Conservation (phyloP, 179 eudicot species). For the Silene vulgaris region DNA sequence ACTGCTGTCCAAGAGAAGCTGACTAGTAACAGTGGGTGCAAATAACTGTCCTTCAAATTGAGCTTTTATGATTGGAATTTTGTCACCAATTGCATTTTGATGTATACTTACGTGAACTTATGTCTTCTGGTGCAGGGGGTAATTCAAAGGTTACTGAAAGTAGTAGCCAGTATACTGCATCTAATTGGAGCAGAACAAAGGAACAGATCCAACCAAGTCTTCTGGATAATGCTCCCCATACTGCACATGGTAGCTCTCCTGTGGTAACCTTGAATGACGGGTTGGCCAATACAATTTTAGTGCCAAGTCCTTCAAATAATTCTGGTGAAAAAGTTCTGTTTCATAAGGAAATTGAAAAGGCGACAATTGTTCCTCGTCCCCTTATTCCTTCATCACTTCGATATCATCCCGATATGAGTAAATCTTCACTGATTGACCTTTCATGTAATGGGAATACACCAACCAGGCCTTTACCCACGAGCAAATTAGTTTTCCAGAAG, state of each 20-base stretch:
- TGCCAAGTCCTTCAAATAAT: slow-evolving; percentile 24
- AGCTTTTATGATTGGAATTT: slow-evolving; percentile 16
- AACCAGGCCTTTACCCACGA: slow-evolving; percentile 18
- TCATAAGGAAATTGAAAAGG: slow-evolving; percentile 23
- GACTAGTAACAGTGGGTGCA: slow-evolving; percentile 38
- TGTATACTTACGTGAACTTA: slow-evolving; percentile 5
- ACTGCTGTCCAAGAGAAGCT: slow-evolving; percentile 31
- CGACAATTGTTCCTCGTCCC: slow-evolving; percentile 19
- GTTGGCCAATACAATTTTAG: slow-evolving; percentile 24
- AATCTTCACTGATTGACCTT: slow-evolving; percentile 24
- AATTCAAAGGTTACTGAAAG: slow-evolving; percentile 25
- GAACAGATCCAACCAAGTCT: slow-evolving; percentile 26
- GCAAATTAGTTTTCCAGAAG: slow-evolving; percentile 20
- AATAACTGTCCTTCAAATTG: slow-evolving; percentile 4
- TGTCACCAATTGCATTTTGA: not conserved
- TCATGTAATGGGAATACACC: slow-evolving; percentile 26
- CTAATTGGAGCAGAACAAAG: slow-evolving; percentile 27
- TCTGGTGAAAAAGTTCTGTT: slow-evolving; percentile 23
- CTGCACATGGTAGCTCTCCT: slow-evolving; percentile 21
- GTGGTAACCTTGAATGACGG: slow-evolving; percentile 27
- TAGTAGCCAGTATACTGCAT: slow-evolving; percentile 25
- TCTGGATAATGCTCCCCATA: slow-evolving; percentile 23
- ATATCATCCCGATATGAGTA: slow-evolving; percentile 27
- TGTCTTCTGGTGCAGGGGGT: slow-evolving; percentile 33
- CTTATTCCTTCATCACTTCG: slow-evolving; percentile 25